Conservation (phyloP, 495 filamentous ascomycete species). For the Viridothelium virens region DNA sequence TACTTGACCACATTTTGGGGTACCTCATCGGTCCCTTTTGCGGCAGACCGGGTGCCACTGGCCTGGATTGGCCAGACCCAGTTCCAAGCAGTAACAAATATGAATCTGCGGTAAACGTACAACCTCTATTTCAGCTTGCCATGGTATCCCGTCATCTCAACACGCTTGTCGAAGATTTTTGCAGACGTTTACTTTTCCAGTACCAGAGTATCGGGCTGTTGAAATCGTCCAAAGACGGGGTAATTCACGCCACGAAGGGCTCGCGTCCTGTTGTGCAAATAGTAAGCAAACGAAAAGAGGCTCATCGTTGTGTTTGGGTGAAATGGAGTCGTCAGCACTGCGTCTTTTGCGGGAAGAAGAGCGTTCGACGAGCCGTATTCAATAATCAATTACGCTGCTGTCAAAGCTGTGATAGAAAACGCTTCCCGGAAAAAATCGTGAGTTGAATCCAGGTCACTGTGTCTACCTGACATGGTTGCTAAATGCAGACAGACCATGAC, state of each 20-base stretch:
- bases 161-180: neutral
- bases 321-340: neutral
- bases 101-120: neutral
- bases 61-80: neutral
- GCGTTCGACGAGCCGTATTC: neutral
- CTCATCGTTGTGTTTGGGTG: neutral
- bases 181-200: neutral
- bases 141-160: neutral
- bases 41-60: neutral
- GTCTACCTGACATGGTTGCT: neutral
- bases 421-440: slow-evolving; percentile 3
- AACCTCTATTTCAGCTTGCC: neutral
- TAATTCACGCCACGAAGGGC: too few relatives aligned
- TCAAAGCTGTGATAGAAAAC: neutral
- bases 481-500: neutral
- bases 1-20: neutral
- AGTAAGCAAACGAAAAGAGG: neutral
- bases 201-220: neutral
- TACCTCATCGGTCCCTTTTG: neutral
- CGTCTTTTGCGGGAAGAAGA: neutral
- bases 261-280: neutral
- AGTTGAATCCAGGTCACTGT: neutral
- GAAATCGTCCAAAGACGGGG: neutral
- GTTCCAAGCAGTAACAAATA: neutral
- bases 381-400: slow-evolving; percentile 1